A percentile compares a stretch with the other conserved stretches of the same genome.
phyloP scores from a whole-genome alignment of 352 stramenopile genomes.

The Globisporangium ultimum region DNA sequence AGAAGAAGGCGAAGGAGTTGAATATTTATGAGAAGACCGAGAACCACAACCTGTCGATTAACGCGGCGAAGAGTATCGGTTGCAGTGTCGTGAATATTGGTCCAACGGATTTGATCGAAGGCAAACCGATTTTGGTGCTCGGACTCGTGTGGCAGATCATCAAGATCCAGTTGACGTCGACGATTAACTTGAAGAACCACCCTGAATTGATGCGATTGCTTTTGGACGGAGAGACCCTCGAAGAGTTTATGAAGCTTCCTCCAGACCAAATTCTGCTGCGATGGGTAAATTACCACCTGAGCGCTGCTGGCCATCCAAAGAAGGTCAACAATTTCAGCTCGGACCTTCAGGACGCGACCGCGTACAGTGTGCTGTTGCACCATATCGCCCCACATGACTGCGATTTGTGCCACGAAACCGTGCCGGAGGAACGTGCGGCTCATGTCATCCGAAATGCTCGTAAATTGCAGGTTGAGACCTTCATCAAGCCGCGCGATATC shows the following conservation, averaged over 20 bases:
- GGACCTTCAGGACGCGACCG: slow-evolving; percentile 80
- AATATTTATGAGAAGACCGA: slow-evolving; percentile 89
- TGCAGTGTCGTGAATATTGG: slow-evolving; percentile 94
- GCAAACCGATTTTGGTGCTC: slow-evolving; percentile 88
- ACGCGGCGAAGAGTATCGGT: slow-evolving; percentile 91
- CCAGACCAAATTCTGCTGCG: slow-evolving; percentile 90
- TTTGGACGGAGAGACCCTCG: slow-evolving; percentile 83
- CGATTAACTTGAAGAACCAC: slow-evolving; percentile 92
- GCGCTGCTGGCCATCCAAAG: slow-evolving; percentile 65
- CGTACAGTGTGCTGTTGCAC: slow-evolving; percentile 86
- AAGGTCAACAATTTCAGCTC: slow-evolving; percentile 78
- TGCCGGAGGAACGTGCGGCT: slow-evolving; percentile 58
- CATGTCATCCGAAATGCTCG: slow-evolving; percentile 86
- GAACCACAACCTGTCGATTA: slow-evolving; percentile 93
- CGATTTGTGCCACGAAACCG: slow-evolving; percentile 53
- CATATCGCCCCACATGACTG: slow-evolving; percentile 81
- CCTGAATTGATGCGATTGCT: slow-evolving; percentile 88
- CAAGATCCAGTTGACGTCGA: slow-evolving; percentile 91
- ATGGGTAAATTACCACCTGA: slow-evolving; percentile 94
- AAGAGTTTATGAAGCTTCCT: slow-evolving; percentile 88
- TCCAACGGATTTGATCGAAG: slow-evolving; percentile 77
- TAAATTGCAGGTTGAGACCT: slow-evolving; percentile 83
- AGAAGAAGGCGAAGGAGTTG: slow-evolving; percentile 71
- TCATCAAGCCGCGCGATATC: slow-evolving; percentile 92
- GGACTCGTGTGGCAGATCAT: slow-evolving; percentile 94